phyloP scores from a whole-genome alignment of 2,329 filamentous ascomycete species.

The Colletotrichum falcatum region DNA sequence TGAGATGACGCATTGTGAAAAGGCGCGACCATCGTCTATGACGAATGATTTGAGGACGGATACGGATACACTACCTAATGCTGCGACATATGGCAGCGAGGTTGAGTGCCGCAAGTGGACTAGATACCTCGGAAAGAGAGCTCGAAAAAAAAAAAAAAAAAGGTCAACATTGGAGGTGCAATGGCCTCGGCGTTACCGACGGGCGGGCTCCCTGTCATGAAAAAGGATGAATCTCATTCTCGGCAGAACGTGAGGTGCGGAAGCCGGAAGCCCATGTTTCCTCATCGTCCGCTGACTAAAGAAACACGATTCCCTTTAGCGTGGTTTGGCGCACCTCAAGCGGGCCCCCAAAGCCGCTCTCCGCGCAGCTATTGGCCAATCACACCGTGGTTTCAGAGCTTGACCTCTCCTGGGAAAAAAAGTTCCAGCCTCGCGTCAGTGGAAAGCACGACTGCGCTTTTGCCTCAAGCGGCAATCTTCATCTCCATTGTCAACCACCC shows the following conservation, averaged over 20 bases:
- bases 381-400: slow-evolving; percentile 29
- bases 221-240: background rate
- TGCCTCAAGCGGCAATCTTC: slow-evolving; percentile 31
- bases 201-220: background rate
- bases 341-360: slow-evolving; percentile 24
- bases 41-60: no score
- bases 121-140: background rate
- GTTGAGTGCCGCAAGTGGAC: background rate
- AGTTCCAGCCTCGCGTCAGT: slow-evolving; percentile 42
- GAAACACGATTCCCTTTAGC: slow-evolving; percentile 5
- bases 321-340: slow-evolving; percentile 1
- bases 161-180: background rate
- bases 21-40: background rate
- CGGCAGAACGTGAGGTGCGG: background rate
- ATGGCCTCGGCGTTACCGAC: background rate
- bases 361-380: slow-evolving; percentile 25
- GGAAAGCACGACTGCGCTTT: slow-evolving; percentile 30
- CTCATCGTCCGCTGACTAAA: slow-evolving; percentile 5
- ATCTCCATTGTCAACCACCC: slow-evolving; percentile 27
- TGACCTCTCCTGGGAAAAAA: slow-evolving; percentile 39
- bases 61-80: no score
- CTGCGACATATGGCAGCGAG: no score
- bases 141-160: background rate
- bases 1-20: background rate
- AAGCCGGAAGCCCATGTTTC: background rate